phyloP scores from a whole-genome alignment of 805 yeast genomes.

The Teunomyces stri region DNA sequence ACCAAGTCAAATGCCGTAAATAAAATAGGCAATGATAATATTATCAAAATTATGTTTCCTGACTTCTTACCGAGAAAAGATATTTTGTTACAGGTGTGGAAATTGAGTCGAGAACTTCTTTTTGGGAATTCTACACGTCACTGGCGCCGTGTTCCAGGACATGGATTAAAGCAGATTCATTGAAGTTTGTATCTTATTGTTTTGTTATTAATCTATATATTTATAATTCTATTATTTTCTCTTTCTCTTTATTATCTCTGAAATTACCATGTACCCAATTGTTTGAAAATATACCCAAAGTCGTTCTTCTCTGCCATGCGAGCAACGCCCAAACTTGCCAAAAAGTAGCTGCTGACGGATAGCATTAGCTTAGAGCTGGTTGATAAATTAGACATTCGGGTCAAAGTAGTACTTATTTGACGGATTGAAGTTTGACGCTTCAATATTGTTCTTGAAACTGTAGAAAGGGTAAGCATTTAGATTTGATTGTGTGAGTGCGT shows the following conservation, averaged over 20 bases:
- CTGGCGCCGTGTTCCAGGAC: conserved; percentile 38
- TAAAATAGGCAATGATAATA: conserved; percentile 13
- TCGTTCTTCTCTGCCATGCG: conserved; percentile 29
- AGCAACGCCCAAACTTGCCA: conserved; percentile 28
- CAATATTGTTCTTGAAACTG: conserved; percentile 3
- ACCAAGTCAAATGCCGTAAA: conserved; percentile 30
- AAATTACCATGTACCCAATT: conserved; percentile 22
- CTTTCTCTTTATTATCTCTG: neutral
- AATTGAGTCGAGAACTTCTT: conserved; percentile 34
- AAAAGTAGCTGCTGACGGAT: conserved; percentile 15
- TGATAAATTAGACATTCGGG: neutral
- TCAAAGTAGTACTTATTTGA: conserved; percentile 1
- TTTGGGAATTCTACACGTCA: conserved; percentile 29
- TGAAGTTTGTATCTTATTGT: neutral
- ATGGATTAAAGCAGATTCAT: conserved; percentile 26
- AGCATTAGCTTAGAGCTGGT: conserved; percentile 2
- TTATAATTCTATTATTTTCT: neutral
- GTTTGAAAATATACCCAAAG: conserved; percentile 28
- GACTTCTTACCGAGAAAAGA: conserved; percentile 42
- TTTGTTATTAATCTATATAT: neutral
- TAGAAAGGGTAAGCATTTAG: conserved; percentile 1
- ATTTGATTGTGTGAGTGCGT: neutral
- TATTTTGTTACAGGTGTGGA: conserved; percentile 39
- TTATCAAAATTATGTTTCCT: conserved; percentile 39
- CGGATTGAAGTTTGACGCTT: neutral